Evolutionary conservation across 2,329 filamentous ascomycete species (phyloP).

Genomic region (Xylaria sp.): DNA sequence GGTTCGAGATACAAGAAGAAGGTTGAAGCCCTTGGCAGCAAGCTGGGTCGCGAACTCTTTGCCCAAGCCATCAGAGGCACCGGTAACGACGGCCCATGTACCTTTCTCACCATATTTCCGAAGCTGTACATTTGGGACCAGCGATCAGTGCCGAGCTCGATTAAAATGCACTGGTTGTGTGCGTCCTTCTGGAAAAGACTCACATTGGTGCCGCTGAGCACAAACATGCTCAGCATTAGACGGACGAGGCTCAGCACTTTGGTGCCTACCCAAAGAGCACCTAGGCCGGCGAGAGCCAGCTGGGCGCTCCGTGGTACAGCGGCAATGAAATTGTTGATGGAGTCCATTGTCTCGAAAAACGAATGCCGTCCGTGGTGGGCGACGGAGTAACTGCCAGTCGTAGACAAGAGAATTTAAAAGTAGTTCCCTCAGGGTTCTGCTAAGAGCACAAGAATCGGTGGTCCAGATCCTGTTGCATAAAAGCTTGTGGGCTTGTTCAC

Average conservation of each 20-base stretch:
- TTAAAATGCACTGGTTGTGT: not conserved
- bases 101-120: constrained; percentile 90
- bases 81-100: constrained; percentile 93
- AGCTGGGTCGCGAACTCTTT: constrained; percentile 96
- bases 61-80: constrained; percentile 94
- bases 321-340: constrained; percentile 48
- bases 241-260: constrained; percentile 68
- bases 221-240: constrained; percentile 73
- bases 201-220: constrained; percentile 72
- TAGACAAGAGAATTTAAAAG: not conserved
- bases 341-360: constrained; percentile 45
- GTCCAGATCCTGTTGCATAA: not conserved
- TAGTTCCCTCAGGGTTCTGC: not conserved
- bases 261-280: constrained; percentile 66
- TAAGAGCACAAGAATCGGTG: not conserved
- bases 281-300: constrained; percentile 62
- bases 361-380: not conserved
- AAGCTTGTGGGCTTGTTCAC: not conserved
- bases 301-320: constrained; percentile 58
- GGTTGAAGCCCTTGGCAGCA: constrained; percentile 90
- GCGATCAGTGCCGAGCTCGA: constrained; percentile 36
- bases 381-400: not conserved
- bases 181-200: constrained; percentile 39
- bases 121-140: no score
- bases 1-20: constrained; percentile 95